phyloP scores from a whole-genome alignment of 2,329 filamentous ascomycete species.

The Clonostachys rhizophaga region DNA sequence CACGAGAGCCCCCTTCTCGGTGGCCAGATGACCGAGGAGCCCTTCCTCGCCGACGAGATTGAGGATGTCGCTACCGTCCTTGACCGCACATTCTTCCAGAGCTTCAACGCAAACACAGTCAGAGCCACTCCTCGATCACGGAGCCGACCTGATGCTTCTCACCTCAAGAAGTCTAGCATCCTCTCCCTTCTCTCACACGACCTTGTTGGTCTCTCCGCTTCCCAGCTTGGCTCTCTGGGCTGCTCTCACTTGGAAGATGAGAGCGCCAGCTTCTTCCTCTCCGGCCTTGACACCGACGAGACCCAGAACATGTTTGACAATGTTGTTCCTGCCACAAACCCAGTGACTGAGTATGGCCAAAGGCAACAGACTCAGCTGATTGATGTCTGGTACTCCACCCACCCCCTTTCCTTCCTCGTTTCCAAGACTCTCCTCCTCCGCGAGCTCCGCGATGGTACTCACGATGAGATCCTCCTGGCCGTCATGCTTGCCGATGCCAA shows the following conservation, averaged over 20 bases:
- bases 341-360: conserved; percentile 19
- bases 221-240: conserved; percentile 21
- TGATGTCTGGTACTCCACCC: conserved; percentile 33
- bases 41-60: conserved; percentile 5
- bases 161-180: conserved; percentile 14
- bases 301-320: conserved; percentile 23
- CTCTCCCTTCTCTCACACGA: conserved; percentile 20
- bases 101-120: conserved; percentile 7
- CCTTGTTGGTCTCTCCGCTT: conserved; percentile 18
- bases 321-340: conserved; percentile 9
- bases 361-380: conserved; percentile 27
- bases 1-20: conserved; percentile 11
- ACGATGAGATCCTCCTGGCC: conserved; percentile 30
- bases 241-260: conserved; percentile 17
- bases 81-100: conserved; percentile 20
- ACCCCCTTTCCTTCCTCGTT: conserved; percentile 30
- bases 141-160: background rate
- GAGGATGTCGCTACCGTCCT: conserved; percentile 20
- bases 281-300: conserved; percentile 16
- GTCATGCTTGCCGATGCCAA: conserved; percentile 31
- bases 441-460: conserved; percentile 27
- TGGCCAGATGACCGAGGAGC: conserved; percentile 12
- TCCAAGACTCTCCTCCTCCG: conserved; percentile 33
- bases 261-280: conserved; percentile 16
- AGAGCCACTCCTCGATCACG: background rate